Evolutionary conservation across 192 early-diverging fungal genomes (phyloP).

Genomic region (Umbelopsis isabellina): DNA sequence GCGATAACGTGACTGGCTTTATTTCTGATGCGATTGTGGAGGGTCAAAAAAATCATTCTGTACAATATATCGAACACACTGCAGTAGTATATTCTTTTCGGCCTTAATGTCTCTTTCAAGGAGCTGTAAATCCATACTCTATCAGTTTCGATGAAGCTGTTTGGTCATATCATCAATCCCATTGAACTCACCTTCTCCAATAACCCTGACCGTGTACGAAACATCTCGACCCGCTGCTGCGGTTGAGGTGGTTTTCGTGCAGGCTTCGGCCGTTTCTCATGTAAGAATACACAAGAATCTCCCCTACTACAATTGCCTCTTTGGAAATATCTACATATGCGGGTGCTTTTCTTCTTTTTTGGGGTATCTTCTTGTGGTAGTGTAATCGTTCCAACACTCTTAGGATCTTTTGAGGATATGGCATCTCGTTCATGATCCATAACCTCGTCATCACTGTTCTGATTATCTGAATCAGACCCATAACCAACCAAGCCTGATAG

Average conservation of each 20-base stretch:
- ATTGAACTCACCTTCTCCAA: conserved; percentile 42
- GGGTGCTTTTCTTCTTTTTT: conserved; percentile 19
- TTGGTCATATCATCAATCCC: neutral
- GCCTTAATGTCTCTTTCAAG: conserved; percentile 62
- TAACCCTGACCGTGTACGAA: conserved; percentile 41
- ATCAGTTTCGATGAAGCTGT: neutral
- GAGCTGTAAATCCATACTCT: conserved; percentile 41
- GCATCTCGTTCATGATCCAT: conserved; percentile 56
- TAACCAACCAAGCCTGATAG: conserved; percentile 30
- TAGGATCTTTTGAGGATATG: conserved; percentile 52
- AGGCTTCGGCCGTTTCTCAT: conserved; percentile 43
- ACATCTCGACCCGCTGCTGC: conserved; percentile 28
- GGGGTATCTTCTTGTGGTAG: conserved; percentile 22
- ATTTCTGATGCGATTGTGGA: neutral
- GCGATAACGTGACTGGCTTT: neutral
- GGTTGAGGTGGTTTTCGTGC: conserved; percentile 25
- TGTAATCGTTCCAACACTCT: conserved; percentile 34
- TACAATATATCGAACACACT: conserved; percentile 64
- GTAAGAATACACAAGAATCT: conserved; percentile 47
- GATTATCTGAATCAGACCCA: conserved; percentile 34
- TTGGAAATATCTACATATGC: conserved; percentile 48
- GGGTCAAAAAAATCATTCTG: conserved; percentile 56
- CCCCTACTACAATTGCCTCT: conserved; percentile 45
- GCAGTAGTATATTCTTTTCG: conserved; percentile 62
- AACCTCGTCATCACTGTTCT: conserved; percentile 30